A percentile compares a stretch with the other conserved stretches of the same genome.
These are phyloP conservation scores for Ustilago sp. DNA, from an alignment of 1,284 basidiomycete species.

Conservation along the genomic window DNA sequence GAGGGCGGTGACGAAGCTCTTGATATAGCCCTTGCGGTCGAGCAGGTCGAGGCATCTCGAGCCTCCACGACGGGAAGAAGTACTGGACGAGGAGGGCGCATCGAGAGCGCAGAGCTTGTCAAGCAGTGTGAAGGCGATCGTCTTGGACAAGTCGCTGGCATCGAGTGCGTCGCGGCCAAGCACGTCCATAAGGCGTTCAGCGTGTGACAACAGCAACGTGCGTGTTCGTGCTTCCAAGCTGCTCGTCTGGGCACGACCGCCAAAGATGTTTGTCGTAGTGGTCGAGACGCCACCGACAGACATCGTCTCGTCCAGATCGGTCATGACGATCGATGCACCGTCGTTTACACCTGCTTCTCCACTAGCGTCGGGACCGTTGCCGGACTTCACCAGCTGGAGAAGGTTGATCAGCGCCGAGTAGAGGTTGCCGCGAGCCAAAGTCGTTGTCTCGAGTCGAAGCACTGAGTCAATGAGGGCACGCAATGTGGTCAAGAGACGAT, in stretches of 20 bases:
- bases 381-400: slow-evolving; percentile 75
- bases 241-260: slow-evolving; percentile 34
- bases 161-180: slow-evolving; percentile 91
- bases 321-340: slow-evolving; percentile 50
- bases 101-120: slow-evolving; percentile 76
- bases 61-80: slow-evolving; percentile 33
- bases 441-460: slow-evolving; percentile 81
- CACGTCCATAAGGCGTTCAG: slow-evolving; percentile 81
- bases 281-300: slow-evolving; percentile 49
- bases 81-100: slow-evolving; percentile 38
- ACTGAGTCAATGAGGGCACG: slow-evolving; percentile 82
- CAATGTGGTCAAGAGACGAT: slow-evolving; percentile 82
- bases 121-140: slow-evolving; percentile 87
- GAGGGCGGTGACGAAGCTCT: slow-evolving; percentile 83
- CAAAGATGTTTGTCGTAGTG: slow-evolving; percentile 38
- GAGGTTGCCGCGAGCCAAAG: slow-evolving; percentile 94
- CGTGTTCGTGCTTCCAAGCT: slow-evolving; percentile 76
- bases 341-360: slow-evolving; percentile 53
- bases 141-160: slow-evolving; percentile 95
- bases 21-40: slow-evolving; percentile 81
- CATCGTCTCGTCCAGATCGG: slow-evolving; percentile 50
- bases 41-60: slow-evolving; percentile 77
- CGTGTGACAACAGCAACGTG: slow-evolving; percentile 73
- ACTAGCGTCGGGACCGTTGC: slow-evolving; percentile 18
- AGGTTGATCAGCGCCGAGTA: slow-evolving; percentile 91